phyloP scores from a whole-genome alignment of 148 eudicot species.

The Camellia sinensis region DNA sequence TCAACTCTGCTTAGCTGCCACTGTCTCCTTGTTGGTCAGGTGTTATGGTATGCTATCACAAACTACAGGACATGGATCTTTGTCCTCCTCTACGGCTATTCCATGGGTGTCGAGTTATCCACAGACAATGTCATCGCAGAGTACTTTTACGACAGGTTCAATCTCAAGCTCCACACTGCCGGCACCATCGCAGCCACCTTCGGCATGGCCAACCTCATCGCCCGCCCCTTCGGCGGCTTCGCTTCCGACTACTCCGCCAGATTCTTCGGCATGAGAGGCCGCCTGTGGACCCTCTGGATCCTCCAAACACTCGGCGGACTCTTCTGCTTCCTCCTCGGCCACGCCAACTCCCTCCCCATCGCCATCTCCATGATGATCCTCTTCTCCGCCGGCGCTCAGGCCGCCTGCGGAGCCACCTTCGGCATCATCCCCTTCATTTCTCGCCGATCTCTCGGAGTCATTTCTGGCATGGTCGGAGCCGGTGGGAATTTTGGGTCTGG shows the following conservation, averaged over 20 bases:
- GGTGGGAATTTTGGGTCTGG: conserved; percentile 58
- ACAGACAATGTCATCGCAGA: conserved; percentile 45
- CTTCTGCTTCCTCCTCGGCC: conserved; percentile 60
- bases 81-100: conserved; percentile 50
- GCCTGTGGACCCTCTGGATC: conserved; percentile 76
- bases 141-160: conserved; percentile 55
- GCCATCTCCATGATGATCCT: conserved; percentile 38
- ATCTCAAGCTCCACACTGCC: conserved; percentile 67
- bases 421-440: conserved; percentile 63
- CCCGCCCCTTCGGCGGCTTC: conserved; percentile 67
- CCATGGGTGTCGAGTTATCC: conserved; percentile 49
- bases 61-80: conserved; percentile 59
- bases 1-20: too few species aligned
- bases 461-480: conserved; percentile 51
- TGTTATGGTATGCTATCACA: conserved; percentile 40
- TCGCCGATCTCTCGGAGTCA: conserved; percentile 42
- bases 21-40: conserved; percentile 16
- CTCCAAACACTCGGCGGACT: conserved; percentile 70
- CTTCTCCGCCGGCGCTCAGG: conserved; percentile 51
- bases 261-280: conserved; percentile 75
- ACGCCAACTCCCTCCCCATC: conserved; percentile 27
- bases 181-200: conserved; percentile 69
- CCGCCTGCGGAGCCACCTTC: conserved; percentile 57
- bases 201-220: conserved; percentile 66
- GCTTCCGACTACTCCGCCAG: conserved; percentile 56